Base-by-base conservation (phyloP, 108 stramenopile species). In the Skeletonema tropicum region DNA sequence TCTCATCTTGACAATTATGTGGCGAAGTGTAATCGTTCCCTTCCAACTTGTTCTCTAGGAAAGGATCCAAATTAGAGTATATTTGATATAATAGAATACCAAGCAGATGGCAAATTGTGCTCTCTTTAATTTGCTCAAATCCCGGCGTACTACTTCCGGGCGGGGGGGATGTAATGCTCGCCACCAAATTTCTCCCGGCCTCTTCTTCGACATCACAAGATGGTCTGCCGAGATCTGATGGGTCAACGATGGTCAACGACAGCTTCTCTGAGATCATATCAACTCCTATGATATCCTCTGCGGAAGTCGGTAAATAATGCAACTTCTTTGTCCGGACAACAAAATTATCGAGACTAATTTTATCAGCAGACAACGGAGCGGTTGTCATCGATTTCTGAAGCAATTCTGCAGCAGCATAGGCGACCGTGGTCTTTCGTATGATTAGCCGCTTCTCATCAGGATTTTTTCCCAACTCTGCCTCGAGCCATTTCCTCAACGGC, bases 371-470 rank as follows among this genome's bases (percentile, higher is more conserved):
- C 49, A 52, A 52, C 49, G 49, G 49, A 21, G 49, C 49, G 6
- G 23, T 52, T 4, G 49, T 21, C 3, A 52, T 52, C 7, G 61
- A 25, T 1, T 62, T 13, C 31, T 32, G 42, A 8, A 71, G 17
- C 35, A 79, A 17, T 29, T 67, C 64, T 32, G 52, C 78, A 1
- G 52, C 45, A 1, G 63, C 71, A 41, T 68, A 79, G 10, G 71
- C 78, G 11, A 79, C 66, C 15, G 58, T 79, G 21, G 58, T 48
- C 31, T 52, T 72, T 39, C 78, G 30, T 12, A 79, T 29, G 13
- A 79, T 52, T 6, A 52, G 17, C 19, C 17, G 49, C 49, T 19
- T 52, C 21, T 23, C 49, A 15, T 42, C 14, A 42, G 2, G 49
- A 52, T 52, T 19, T 21, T 7, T 36, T 39, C 4, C 13, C 9